These are phyloP conservation scores for Backusella sp. DNA, from an alignment of 192 early-diverging fungal species.

Conservation along the genomic window DNA sequence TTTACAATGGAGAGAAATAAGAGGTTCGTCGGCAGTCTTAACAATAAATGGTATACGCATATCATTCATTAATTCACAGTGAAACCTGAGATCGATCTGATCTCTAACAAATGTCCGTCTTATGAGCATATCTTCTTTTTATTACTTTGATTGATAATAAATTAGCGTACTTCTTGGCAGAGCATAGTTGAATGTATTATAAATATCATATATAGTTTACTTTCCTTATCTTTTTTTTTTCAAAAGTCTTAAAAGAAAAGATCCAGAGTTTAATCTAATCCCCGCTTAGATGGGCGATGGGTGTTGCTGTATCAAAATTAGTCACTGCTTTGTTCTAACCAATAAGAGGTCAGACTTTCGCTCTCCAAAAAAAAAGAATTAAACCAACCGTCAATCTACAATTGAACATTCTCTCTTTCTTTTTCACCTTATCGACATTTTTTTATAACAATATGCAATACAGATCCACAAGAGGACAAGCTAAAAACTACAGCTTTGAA, in stretches of 20 bases:
- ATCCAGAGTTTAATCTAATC: background rate
- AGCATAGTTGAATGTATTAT: background rate
- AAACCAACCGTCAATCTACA: background rate
- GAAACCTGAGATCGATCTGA: background rate
- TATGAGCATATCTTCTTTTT: background rate
- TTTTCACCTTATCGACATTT: background rate
- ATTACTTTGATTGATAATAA: background rate
- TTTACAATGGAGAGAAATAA: too few relatives aligned
- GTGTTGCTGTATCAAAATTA: background rate
- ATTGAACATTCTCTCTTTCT: background rate
- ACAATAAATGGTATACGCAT: background rate
- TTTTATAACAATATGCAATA: slow-evolving; percentile 72
- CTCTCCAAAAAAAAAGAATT: background rate
- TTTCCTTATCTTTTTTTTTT: background rate
- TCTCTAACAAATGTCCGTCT: background rate
- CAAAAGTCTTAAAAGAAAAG: background rate
- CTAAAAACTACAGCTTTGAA: slow-evolving; percentile 74
- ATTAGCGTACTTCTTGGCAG: background rate
- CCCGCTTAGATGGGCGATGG: background rate
- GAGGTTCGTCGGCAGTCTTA: background rate
- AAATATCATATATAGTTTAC: background rate
- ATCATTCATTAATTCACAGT: background rate
- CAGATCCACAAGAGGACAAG: slow-evolving; percentile 83
- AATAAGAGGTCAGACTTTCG: background rate
- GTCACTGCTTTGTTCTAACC: background rate